These are phyloP conservation scores for Fraxinus anomala DNA, from an alignment of 257 asterid species.

Conservation along the genomic window DNA sequence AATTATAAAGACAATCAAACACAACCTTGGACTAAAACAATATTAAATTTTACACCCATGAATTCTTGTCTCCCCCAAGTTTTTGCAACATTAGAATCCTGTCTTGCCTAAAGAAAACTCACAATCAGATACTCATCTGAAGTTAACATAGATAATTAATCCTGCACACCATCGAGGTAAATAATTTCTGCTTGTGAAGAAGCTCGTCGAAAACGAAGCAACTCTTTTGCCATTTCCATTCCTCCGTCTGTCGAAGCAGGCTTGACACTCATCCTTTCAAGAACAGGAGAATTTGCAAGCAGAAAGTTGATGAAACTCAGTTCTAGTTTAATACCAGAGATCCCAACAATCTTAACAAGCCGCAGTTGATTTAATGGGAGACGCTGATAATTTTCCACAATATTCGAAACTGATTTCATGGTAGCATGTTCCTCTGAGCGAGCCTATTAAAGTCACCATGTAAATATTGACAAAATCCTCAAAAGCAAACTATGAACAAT, in stretches of 20 bases:
- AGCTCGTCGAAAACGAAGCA: constrained; percentile 82
- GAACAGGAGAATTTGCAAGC: constrained; percentile 70
- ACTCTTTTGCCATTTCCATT: constrained; percentile 75
- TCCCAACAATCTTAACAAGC: constrained; percentile 66
- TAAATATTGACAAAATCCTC: neutral
- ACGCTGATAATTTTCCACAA: constrained; percentile 39
- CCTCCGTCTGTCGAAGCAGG: constrained; percentile 64
- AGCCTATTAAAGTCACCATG: constrained; percentile 47
- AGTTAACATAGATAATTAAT: neutral
- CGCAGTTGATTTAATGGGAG: constrained; percentile 55
- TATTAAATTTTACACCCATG: neutral
- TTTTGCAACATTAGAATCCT: neutral
- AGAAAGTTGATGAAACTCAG: constrained; percentile 70
- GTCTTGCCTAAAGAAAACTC: neutral
- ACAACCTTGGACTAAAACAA: neutral
- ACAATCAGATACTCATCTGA: neutral
- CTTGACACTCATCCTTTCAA: constrained; percentile 79
- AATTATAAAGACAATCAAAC: too few relatives aligned
- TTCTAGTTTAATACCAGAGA: constrained; percentile 65
- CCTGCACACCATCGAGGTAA: constrained; percentile 40
- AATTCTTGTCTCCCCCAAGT: neutral
- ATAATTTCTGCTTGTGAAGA: constrained; percentile 71
- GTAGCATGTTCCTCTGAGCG: constrained; percentile 63
- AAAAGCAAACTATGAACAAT: constrained; percentile 7
- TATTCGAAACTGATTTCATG: constrained; percentile 27